These are phyloP conservation scores for Mucor lusitanicus DNA, from an alignment of 371 early-diverging fungal species.

Conservation along the genomic window DNA sequence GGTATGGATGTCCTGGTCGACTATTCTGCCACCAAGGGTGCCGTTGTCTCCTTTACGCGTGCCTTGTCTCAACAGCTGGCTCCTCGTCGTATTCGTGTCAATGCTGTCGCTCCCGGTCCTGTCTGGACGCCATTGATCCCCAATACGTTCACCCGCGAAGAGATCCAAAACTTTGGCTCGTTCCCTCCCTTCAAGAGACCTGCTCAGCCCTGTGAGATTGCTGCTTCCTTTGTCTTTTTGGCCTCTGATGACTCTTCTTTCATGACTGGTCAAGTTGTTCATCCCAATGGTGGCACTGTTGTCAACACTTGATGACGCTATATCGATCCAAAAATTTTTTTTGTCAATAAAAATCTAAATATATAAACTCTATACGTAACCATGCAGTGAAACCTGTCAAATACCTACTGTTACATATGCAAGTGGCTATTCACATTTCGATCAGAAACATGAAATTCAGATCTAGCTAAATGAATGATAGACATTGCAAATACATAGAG, in stretches of 20 bases:
- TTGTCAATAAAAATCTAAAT: not conserved
- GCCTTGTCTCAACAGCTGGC: constrained; percentile 64
- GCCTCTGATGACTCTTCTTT: constrained; percentile 64
- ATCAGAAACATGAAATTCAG: not conserved
- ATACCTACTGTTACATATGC: not conserved
- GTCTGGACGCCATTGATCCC: constrained; percentile 71
- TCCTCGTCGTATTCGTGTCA: constrained; percentile 61
- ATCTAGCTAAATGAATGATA: not conserved
- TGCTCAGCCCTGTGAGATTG: constrained; percentile 67
- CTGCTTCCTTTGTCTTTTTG: constrained; percentile 64
- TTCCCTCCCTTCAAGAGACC: constrained; percentile 71
- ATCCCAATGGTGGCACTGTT: constrained; percentile 53
- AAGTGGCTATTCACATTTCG: not conserved
- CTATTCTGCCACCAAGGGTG: constrained; percentile 60
- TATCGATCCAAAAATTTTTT: too few species aligned
- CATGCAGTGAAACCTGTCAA: not conserved
- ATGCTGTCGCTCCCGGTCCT: constrained; percentile 70
- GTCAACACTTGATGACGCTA: constrained; percentile 34
- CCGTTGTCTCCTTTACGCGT: constrained; percentile 64
- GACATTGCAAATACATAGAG: not conserved
- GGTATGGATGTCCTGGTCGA: constrained; percentile 60
- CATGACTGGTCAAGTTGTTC: constrained; percentile 65
- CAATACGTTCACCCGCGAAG: constrained; percentile 63
- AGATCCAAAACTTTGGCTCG: constrained; percentile 66
- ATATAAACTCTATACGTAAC: not conserved